Percentiles rank a stretch among this genome's conserved stretches.
phyloP scores from a whole-genome alignment of 2,329 filamentous ascomycete genomes.

The Eurotiales sp. region DNA sequence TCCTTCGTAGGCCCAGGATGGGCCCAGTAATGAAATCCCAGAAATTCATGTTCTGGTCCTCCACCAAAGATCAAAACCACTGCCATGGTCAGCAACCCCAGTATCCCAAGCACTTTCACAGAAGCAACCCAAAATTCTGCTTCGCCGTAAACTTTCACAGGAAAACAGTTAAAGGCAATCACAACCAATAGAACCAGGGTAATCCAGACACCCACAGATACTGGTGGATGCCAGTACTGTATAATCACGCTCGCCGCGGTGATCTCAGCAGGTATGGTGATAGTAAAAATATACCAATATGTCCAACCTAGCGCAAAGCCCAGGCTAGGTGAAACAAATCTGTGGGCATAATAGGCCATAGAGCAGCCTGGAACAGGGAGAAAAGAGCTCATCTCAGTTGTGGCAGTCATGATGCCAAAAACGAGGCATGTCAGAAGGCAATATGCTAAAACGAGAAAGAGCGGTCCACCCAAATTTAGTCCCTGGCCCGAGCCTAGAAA shows the following conservation, averaged over 20 bases:
- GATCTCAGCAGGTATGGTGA: constrained; percentile 55
- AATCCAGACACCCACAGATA: constrained; percentile 47
- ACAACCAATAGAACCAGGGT: constrained; percentile 60
- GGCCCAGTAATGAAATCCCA: constrained; percentile 52
- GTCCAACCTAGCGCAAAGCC: constrained; percentile 41
- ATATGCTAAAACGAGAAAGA: constrained; percentile 51
- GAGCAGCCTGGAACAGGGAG: constrained; percentile 40
- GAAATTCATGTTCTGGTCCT: constrained; percentile 43
- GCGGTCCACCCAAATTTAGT: constrained; percentile 49
- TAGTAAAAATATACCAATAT: constrained; percentile 47
- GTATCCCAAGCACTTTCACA: constrained; percentile 50
- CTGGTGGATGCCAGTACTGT: constrained; percentile 53
- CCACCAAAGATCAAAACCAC: constrained; percentile 56
- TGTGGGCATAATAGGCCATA: constrained; percentile 41
- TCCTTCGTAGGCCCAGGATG: constrained; percentile 46
- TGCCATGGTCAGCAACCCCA: constrained; percentile 49
- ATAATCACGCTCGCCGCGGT: constrained; percentile 62
- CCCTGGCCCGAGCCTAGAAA: constrained; percentile 53
- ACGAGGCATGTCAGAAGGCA: constrained; percentile 46
- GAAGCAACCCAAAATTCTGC: constrained; percentile 52
- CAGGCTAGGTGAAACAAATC: constrained; percentile 40
- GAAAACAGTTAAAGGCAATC: constrained; percentile 45
- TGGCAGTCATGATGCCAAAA: constrained; percentile 45
- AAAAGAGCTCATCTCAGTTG: constrained; percentile 39
- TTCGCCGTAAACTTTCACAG: constrained; percentile 51